Conservation (phyloP, 306 rosid species). For the Purshia tridentata region DNA sequence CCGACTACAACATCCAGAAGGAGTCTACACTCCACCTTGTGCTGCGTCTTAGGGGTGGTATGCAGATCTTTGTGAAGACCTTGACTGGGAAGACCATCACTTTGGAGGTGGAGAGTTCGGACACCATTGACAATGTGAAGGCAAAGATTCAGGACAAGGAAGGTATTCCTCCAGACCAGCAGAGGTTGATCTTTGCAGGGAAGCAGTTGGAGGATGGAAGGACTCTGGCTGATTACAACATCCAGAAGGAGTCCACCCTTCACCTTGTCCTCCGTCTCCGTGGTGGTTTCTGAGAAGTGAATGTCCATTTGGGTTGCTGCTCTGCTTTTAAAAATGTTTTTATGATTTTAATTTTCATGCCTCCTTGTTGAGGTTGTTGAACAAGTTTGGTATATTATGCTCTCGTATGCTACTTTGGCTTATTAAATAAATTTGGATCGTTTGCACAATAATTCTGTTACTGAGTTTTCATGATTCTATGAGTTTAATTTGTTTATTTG, state of each 20-base stretch:
- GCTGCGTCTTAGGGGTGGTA: slow-evolving; percentile 56
- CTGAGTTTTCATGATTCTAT: background rate
- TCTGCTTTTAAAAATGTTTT: too few relatives aligned
- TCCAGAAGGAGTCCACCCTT: slow-evolving; percentile 70
- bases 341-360: background rate
- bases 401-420: background rate
- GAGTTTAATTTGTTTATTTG: background rate
- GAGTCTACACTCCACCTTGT: slow-evolving; percentile 66
- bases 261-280: slow-evolving; percentile 65
- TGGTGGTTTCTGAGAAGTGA: slow-evolving; percentile 37
- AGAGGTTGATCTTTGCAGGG: slow-evolving; percentile 64
- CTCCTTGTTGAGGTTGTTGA: background rate
- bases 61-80: slow-evolving; percentile 71
- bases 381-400: background rate
- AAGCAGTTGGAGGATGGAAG: slow-evolving; percentile 63
- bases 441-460: too few relatives aligned
- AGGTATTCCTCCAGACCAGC: slow-evolving; percentile 69
- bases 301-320: background rate
- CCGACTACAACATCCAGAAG: slow-evolving; percentile 72
- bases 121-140: slow-evolving; percentile 65
- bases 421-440: background rate
- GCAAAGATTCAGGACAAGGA: slow-evolving; percentile 68
- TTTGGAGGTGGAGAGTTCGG: slow-evolving; percentile 63
- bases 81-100: slow-evolving; percentile 65
- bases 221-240: slow-evolving; percentile 64